These are phyloP conservation scores for Halenospora varia DNA, from an alignment of 495 filamentous ascomycete genomes.

Conservation along the genomic window DNA sequence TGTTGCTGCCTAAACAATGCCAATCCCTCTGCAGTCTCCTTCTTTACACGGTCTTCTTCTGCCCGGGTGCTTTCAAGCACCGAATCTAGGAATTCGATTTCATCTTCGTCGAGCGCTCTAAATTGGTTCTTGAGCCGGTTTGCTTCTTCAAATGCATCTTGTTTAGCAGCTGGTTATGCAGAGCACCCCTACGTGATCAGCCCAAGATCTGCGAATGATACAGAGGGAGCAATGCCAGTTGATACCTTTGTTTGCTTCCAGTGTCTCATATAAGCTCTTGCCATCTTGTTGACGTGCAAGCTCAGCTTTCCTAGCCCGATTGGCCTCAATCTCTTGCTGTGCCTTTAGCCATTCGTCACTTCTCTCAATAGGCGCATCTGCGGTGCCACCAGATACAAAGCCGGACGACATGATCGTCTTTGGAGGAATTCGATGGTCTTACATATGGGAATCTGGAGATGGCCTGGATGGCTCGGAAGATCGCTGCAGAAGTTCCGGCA, in stretches of 20 bases:
- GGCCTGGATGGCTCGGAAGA: no score
- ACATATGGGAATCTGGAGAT: no score
- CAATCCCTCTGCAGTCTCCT: conserved; percentile 71
- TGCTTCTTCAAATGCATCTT: conserved; percentile 94
- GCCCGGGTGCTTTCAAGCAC: conserved; percentile 63
- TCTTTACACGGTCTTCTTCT: conserved; percentile 69
- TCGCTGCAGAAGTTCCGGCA: no score
- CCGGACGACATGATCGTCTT: conserved; percentile 65
- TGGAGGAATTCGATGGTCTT: neutral
- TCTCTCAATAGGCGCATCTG: conserved; percentile 55
- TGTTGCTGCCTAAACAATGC: conserved; percentile 65
- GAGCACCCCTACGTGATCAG: conserved; percentile 23
- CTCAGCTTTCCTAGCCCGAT: conserved; percentile 29
- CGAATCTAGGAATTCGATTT: conserved; percentile 85
- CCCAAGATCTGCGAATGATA: conserved; percentile 1
- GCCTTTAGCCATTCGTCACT: conserved; percentile 74
- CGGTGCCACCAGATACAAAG: conserved; percentile 84
- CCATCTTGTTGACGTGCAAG: conserved; percentile 59
- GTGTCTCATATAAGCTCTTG: conserved; percentile 76
- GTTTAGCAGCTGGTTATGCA: conserved; percentile 66
- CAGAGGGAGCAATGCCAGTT: neutral
- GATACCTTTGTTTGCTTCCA: conserved; percentile 92
- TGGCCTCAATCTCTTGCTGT: conserved; percentile 67
- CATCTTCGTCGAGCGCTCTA: conserved; percentile 86
- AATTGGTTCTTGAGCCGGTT: conserved; percentile 88